Evolutionary conservation across 495 filamentous ascomycete species (phyloP).

Genomic region (Hypoxylon perforatum): DNA sequence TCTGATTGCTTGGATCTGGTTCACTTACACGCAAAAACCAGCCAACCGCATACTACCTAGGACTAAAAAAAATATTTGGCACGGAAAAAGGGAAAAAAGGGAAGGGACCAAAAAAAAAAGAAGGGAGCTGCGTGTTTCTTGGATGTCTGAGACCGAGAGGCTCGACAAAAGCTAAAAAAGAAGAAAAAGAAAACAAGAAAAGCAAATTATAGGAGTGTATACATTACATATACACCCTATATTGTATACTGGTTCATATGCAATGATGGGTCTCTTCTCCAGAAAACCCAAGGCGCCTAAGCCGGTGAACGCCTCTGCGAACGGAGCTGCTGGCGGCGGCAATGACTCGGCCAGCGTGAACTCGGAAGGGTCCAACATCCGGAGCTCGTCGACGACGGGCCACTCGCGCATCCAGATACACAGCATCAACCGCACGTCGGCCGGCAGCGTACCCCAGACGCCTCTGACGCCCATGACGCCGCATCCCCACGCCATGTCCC

Average conservation of each 20-base stretch:
- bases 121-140: slow-evolving; percentile 7
- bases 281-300: slow-evolving; percentile 60
- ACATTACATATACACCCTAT: slow-evolving; percentile 24
- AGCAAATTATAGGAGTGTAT: slow-evolving; percentile 25
- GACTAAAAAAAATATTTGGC: slow-evolving; percentile 28
- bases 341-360: slow-evolving; percentile 51
- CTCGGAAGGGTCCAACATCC: slow-evolving; percentile 48
- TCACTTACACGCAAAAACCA: slow-evolving; percentile 44
- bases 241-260: slow-evolving; percentile 5
- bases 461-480: slow-evolving; percentile 54
- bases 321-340: slow-evolving; percentile 20
- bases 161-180: slow-evolving; percentile 24
- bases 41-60: slow-evolving; percentile 44
- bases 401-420: slow-evolving; percentile 40
- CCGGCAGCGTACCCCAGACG: slow-evolving; percentile 55
- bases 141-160: slow-evolving; percentile 21
- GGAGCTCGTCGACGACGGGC: slow-evolving; percentile 35
- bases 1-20: slow-evolving; percentile 50
- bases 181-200: slow-evolving; percentile 22
- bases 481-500: slow-evolving; percentile 45
- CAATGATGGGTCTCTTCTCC: slow-evolving; percentile 64
- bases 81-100: slow-evolving; percentile 22
- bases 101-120: slow-evolving; percentile 22
- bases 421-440: slow-evolving; percentile 45
- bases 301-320: slow-evolving; percentile 32